phyloP scores from a whole-genome alignment of 495 filamentous ascomycete genomes.

The Penicillium argentinense region DNA sequence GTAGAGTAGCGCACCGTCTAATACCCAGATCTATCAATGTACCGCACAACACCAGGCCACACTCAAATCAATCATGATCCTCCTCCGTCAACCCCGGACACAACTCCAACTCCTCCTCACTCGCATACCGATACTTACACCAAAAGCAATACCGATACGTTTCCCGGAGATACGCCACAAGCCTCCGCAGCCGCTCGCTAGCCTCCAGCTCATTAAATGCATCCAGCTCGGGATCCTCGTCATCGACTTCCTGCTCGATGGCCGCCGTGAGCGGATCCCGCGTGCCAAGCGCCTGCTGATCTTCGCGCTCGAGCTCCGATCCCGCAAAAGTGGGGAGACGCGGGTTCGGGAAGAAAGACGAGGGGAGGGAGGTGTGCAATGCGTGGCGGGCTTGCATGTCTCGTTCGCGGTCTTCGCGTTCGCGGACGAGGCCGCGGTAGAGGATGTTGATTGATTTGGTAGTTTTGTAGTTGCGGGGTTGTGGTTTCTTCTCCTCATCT shows the following conservation, averaged over 20 bases:
- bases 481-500: constrained; percentile 2
- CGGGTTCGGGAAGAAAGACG: constrained; percentile 43
- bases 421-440: constrained; percentile 71
- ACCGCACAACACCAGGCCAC: too few relatives aligned
- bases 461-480: constrained; percentile 39
- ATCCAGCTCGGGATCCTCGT: constrained; percentile 83
- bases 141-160: constrained; percentile 89
- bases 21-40: too few relatives aligned
- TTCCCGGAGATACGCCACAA: constrained; percentile 68
- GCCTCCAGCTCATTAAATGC: constrained; percentile 71
- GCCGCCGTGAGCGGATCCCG: constrained; percentile 22
- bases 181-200: constrained; percentile 59
- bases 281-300: constrained; percentile 53
- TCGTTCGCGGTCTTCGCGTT: constrained; percentile 68
- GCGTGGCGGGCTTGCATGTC: constrained; percentile 66
- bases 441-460: constrained; percentile 70
- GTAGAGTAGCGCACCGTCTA: too few relatives aligned
- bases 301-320: constrained; percentile 54
- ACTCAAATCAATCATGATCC: constrained; percentile 71
- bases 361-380: constrained; percentile 62
- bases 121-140: constrained; percentile 84
- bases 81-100: constrained; percentile 91
- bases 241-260: constrained; percentile 69
- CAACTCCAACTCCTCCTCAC: constrained; percentile 65
- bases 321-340: constrained; percentile 54